phyloP scores from a whole-genome alignment of 1,284 basidiomycete genomes.

The Taiwanofungus camphoratus region DNA sequence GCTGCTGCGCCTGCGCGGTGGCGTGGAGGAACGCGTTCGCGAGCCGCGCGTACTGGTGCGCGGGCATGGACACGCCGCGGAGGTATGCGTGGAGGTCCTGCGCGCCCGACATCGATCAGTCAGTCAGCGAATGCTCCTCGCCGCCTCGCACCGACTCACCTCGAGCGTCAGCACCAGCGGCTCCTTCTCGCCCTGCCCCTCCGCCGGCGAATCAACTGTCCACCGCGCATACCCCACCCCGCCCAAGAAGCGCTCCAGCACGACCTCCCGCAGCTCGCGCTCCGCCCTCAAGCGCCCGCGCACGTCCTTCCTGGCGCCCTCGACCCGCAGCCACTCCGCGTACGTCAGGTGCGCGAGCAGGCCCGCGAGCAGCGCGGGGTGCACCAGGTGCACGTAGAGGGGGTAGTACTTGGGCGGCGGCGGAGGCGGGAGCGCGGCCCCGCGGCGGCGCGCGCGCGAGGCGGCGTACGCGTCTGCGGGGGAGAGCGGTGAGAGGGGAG shows the following conservation, averaged over 20 bases:
- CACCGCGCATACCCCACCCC: slow-evolving; percentile 68
- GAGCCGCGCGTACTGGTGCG: slow-evolving; percentile 59
- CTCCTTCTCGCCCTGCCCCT: slow-evolving; percentile 38
- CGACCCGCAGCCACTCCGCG: slow-evolving; percentile 60
- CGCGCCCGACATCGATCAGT: too few species aligned
- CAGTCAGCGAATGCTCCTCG: too few species aligned
- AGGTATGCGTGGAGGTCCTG: slow-evolving; percentile 76
- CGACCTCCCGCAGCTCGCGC: slow-evolving; percentile 50
- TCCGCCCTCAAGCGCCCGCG: slow-evolving; percentile 42
- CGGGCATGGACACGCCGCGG: slow-evolving; percentile 68
- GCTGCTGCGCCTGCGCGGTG: slow-evolving; percentile 25
- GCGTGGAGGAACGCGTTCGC: slow-evolving; percentile 50
- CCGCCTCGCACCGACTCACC: too few species aligned
- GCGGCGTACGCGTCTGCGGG: slow-evolving; percentile 34
- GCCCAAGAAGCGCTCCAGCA: slow-evolving; percentile 60
- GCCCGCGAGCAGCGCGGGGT: slow-evolving; percentile 41
- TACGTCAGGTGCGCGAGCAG: slow-evolving; percentile 58
- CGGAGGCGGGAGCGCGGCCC: slow-evolving; percentile 15
- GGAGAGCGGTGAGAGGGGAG: slow-evolving; percentile 23
- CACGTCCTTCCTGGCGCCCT: slow-evolving; percentile 47
- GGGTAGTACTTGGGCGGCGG: slow-evolving; percentile 41
- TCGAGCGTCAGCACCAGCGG: slow-evolving; percentile 54
- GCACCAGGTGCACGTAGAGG: slow-evolving; percentile 44
- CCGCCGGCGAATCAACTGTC: slow-evolving; percentile 31
- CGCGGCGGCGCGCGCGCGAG: slow-evolving; percentile 36